These are phyloP conservation scores for Magnolia sinica DNA, from an alignment of 164 flowering plant species.

Conservation along the genomic window DNA sequence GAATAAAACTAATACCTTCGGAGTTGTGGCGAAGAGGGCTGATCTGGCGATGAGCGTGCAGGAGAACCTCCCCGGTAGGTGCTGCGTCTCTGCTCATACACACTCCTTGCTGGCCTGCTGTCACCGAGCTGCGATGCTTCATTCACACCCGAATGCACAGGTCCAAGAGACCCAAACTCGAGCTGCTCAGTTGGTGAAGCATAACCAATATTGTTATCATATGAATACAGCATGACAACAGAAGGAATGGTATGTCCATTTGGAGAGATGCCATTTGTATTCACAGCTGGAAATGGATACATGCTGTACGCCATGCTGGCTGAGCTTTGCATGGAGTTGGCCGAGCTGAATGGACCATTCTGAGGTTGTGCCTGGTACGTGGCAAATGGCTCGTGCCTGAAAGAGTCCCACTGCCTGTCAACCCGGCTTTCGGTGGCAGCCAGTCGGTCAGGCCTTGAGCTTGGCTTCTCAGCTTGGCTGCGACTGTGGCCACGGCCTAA, in stretches of 20 bases:
- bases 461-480: constrained; percentile 58
- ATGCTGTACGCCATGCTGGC: constrained; percentile 59
- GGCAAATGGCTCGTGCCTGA: constrained; percentile 49
- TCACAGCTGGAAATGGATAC: constrained; percentile 52
- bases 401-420: constrained; percentile 60
- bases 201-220: constrained; percentile 57
- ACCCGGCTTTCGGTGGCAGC: constrained; percentile 45
- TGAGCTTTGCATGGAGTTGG: constrained; percentile 45
- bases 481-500: constrained; percentile 60
- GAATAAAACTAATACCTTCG: constrained; percentile 42
- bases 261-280: constrained; percentile 49
- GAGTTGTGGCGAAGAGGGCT: constrained; percentile 73
- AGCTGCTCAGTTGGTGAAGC: constrained; percentile 61
- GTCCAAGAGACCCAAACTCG: constrained; percentile 85
- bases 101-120: constrained; percentile 39
- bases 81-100: constrained; percentile 42
- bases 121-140: constrained; percentile 48
- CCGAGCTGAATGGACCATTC: constrained; percentile 52
- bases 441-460: constrained; percentile 48
- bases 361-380: constrained; percentile 47
- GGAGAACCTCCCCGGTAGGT: constrained; percentile 44
- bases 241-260: constrained; percentile 60
- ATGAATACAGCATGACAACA: constrained; percentile 78
- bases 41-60: constrained; percentile 67
- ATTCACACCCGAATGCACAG: constrained; percentile 47